Evolutionary conservation across 768 basidiomycete species (phyloP).

Genomic region (Mrakia hoshinonis): DNA sequence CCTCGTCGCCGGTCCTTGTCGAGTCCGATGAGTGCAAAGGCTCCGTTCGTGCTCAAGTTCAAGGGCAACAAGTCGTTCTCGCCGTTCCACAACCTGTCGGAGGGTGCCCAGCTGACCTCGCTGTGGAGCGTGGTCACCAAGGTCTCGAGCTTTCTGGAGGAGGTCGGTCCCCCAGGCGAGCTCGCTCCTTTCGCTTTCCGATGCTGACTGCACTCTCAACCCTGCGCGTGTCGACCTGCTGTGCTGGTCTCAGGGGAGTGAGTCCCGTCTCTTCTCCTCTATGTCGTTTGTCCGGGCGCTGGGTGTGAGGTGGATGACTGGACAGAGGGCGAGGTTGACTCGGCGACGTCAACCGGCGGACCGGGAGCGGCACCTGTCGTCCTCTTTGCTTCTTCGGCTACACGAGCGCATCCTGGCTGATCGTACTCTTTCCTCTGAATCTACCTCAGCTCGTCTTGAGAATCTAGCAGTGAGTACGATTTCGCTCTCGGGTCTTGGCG

Average conservation of each 20-base stretch:
- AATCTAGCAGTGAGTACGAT: background rate
- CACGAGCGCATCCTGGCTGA: background rate
- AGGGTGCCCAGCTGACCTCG: background rate
- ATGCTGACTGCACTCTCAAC: no score
- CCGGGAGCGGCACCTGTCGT: background rate
- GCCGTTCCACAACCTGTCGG: background rate
- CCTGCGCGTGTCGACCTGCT: no score
- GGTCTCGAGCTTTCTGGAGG: background rate
- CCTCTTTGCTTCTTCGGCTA: background rate
- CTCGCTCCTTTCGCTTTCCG: no score
- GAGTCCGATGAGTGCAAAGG: no score
- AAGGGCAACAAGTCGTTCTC: slow-evolving; percentile 14
- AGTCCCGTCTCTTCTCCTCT: no score
- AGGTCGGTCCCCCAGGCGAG: no score
- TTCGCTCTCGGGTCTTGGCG: background rate
- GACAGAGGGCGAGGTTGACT: background rate
- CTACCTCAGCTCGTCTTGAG: background rate
- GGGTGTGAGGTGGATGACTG: background rate
- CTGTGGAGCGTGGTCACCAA: background rate
- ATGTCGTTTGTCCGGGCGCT: no score
- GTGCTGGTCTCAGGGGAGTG: no score
- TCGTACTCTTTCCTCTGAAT: background rate
- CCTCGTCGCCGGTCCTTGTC: no score
- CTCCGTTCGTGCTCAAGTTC: slow-evolving; percentile 8
- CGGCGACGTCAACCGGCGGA: background rate